phyloP scores from a whole-genome alignment of 768 basidiomycete species.

The Boletus vermiculosoides region DNA sequence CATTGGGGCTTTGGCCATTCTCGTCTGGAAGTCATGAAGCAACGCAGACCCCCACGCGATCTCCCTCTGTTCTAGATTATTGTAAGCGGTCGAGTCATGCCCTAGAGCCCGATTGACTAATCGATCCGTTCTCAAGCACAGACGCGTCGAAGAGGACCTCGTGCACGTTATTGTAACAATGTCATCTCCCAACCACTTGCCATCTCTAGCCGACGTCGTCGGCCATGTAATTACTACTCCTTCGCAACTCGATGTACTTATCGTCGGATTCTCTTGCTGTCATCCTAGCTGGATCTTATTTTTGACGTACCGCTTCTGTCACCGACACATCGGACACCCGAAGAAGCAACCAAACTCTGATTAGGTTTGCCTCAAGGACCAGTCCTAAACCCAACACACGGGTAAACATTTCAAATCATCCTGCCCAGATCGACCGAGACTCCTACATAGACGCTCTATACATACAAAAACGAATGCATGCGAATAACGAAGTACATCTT shows the following conservation, averaged over 20 bases:
- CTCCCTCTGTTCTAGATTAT: conserved; percentile 22
- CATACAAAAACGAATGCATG: conserved; percentile 24
- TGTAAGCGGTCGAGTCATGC: conserved; percentile 14
- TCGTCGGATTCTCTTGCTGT: conserved; percentile 11
- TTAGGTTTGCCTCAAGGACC: background rate
- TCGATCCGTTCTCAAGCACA: conserved; percentile 4
- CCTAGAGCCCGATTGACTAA: background rate
- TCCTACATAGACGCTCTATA: conserved; percentile 11
- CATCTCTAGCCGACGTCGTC: conserved; percentile 13
- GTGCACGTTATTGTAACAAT: conserved; percentile 26
- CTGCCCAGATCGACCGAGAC: conserved; percentile 1
- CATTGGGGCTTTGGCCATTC: conserved; percentile 86
- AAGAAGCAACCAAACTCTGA: background rate
- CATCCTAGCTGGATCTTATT: background rate
- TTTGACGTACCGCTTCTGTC: background rate
- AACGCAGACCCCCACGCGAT: conserved; percentile 4
- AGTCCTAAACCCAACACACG: background rate
- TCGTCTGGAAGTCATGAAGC: conserved; percentile 89
- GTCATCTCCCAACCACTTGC: conserved; percentile 17
- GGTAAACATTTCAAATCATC: background rate
- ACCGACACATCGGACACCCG: background rate
- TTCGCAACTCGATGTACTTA: conserved; percentile 15
- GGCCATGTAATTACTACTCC: conserved; percentile 27
- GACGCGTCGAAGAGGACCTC: conserved; percentile 18
- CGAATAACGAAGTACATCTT: conserved; percentile 15